Base-by-base conservation (phyloP, 1,284 basidiomycete species). In the Amylostereum areolatum region DNA sequence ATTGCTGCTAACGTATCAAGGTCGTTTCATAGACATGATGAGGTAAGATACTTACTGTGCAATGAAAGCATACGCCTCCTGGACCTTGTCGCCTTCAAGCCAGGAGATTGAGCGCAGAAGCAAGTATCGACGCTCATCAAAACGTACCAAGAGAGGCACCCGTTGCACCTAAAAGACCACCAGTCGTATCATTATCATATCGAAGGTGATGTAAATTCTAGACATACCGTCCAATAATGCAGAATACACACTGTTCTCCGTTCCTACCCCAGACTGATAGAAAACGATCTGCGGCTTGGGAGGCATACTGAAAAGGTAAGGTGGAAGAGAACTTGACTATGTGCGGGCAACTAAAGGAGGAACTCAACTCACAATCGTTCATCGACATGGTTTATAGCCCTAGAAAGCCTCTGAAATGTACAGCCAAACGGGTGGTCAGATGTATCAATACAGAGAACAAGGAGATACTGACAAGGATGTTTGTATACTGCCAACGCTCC, bases 51-150 rank as follows among this genome's bases (percentile, higher is more conserved):
- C 82, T 62, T 59, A 85, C 83, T 86, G 82, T 10, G 85, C 75
- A 57, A 87, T 81, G 61, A 87, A 87, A 8, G 74, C 80, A 63
- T 86, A 87, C 27, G 80, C 83, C 54, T 86, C 83, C 62, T 86
- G 80, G 3, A 87, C 81, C 59, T 86, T 85, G 47, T 80, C 78
- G 35, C 66, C 83, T 85, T 46, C 3, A 28, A 41, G 42, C 27
- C 9, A 42, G 53, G 43, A 55, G 55, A 45, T 34, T 29, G 40
- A 30, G 29, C 41, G 39, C 11, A 25, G 9, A 44, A 25, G 12
- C 24, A 24, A 36, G 5, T 8, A 43, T 36, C 34, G 24, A 45
- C 27, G 43, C 41, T n/a, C 36, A 31, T 43, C 10, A 3, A 11
- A 33, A 47, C 56, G 27, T 60, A 83, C 83, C 80, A 52, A 86